Evolutionary conservation across 2,329 filamentous ascomycete genomes (phyloP).

Genomic region (Rutstroemia sydowiana): DNA sequence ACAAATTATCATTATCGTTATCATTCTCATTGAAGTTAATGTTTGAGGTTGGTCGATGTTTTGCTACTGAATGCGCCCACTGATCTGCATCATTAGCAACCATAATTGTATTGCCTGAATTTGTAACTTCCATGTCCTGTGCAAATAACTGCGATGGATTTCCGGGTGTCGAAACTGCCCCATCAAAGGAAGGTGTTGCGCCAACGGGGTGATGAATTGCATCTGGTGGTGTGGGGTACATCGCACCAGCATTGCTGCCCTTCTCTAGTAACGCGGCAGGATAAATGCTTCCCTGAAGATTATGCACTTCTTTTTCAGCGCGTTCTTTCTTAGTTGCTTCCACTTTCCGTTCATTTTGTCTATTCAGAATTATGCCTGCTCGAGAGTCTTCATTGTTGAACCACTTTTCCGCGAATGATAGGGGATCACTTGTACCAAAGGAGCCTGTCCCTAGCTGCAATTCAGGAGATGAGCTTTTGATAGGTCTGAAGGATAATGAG

Average conservation of each 20-base stretch:
- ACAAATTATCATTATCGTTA: slow-evolving; percentile 43
- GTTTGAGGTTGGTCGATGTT: slow-evolving; percentile 17
- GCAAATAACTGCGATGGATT: slow-evolving; percentile 34
- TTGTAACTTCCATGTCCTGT: slow-evolving; percentile 31
- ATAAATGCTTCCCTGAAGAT: slow-evolving; percentile 39
- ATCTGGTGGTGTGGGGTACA: slow-evolving; percentile 69
- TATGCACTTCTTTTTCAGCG: slow-evolving; percentile 36
- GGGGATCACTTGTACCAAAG: slow-evolving; percentile 25
- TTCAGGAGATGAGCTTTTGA: slow-evolving; percentile 9
- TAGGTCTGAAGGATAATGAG: slow-evolving; percentile 27
- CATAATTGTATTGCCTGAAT: slow-evolving; percentile 7
- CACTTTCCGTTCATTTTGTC: slow-evolving; percentile 44
- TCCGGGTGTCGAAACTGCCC: slow-evolving; percentile 47
- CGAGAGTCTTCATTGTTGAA: slow-evolving; percentile 28
- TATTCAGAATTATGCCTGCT: slow-evolving; percentile 40
- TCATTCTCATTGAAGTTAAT: slow-evolving; percentile 23
- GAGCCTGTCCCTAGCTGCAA: slow-evolving; percentile 2
- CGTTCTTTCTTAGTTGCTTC: slow-evolving; percentile 35
- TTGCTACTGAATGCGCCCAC: slow-evolving; percentile 24
- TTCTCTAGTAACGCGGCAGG: slow-evolving; percentile 46
- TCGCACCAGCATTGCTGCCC: slow-evolving; percentile 43
- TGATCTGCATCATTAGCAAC: slow-evolving; percentile 22
- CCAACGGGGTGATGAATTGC: slow-evolving; percentile 48
- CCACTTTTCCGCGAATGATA: slow-evolving; percentile 33
- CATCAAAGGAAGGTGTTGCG: slow-evolving; percentile 50